phyloP scores from a whole-genome alignment of 345 rosid species.

The Hirschfeldia incana region DNA sequence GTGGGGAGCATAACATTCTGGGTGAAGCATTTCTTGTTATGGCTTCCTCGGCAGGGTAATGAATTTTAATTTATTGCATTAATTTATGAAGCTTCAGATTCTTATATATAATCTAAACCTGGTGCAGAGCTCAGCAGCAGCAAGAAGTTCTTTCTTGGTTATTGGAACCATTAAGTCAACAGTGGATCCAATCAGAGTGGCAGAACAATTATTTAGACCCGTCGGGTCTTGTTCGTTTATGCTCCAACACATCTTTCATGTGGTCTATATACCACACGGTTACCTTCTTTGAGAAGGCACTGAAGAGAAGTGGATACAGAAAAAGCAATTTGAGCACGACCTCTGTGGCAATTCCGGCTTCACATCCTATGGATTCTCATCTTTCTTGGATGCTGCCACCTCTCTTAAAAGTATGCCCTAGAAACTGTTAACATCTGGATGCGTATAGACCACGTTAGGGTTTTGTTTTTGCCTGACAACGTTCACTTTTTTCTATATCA shows the following conservation, averaged over 20 bases:
- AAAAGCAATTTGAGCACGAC: constrained; percentile 51
- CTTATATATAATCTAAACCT: constrained; percentile 22
- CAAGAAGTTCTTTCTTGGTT: constrained; percentile 95
- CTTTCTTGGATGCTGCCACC: constrained; percentile 97
- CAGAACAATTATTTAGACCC: constrained; percentile 88
- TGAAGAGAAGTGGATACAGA: constrained; percentile 80
- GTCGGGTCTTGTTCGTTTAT: constrained; percentile 68
- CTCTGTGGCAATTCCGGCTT: constrained; percentile 40
- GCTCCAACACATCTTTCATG: constrained; percentile 73
- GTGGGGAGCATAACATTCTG: constrained; percentile 88
- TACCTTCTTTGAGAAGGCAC: constrained; percentile 92
- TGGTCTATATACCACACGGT: constrained; percentile 94
- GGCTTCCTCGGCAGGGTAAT: constrained; percentile 85
- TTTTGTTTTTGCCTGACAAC: constrained; percentile 1
- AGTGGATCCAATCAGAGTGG: constrained; percentile 84
- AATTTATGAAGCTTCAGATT: constrained; percentile 29
- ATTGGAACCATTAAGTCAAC: constrained; percentile 88
- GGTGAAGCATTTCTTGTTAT: constrained; percentile 98
- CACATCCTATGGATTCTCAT: constrained; percentile 90
- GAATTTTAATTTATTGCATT: constrained; percentile 72
- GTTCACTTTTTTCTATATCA: constrained; percentile 23
- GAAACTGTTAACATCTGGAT: constrained; percentile 7
- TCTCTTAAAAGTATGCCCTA: constrained; percentile 65
- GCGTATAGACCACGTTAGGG: constrained; percentile 5
- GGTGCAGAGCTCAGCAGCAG: constrained; percentile 83